Evolutionary conservation across 2,329 filamentous ascomycete genomes (phyloP).

Genomic region (Tolypocladium pustulatum): DNA sequence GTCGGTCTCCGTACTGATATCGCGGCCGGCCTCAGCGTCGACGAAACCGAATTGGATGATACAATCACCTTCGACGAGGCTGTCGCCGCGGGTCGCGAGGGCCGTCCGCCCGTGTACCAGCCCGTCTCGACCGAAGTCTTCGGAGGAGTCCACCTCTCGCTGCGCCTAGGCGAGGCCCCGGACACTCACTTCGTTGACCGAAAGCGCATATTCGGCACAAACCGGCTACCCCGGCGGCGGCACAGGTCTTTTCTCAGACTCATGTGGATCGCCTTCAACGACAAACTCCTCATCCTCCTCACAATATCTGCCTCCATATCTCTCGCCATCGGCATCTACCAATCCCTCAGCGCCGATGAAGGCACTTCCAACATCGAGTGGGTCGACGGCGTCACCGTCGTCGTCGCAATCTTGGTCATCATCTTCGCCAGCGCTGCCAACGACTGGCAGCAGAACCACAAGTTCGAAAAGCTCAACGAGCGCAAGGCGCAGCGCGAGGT

Average conservation of each 20-base stretch:
- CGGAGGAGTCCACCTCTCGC: conserved; percentile 13
- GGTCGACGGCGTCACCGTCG: conserved; percentile 74
- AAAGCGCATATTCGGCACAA: conserved; percentile 59
- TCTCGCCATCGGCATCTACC: conserved; percentile 63
- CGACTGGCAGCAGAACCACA: conserved; percentile 73
- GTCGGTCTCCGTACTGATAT: conserved; percentile 38
- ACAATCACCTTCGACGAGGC: conserved; percentile 38
- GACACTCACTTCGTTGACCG: conserved; percentile 39
- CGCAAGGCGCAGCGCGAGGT: conserved; percentile 69
- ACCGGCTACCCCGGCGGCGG: conserved; percentile 46
- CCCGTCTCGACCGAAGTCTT: conserved; percentile 8
- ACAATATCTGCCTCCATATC: conserved; percentile 65
- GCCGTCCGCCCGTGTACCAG: conserved; percentile 15
- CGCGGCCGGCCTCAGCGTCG: conserved; percentile 34
- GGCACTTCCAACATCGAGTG: conserved; percentile 55
- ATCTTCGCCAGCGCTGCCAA: conserved; percentile 68
- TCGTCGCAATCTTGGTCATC: conserved; percentile 66
- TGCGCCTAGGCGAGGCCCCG: conserved; percentile 16
- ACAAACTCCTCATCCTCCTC: conserved; percentile 66
- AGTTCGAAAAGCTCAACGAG: conserved; percentile 70
- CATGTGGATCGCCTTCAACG: conserved; percentile 69
- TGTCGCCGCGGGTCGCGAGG: conserved; percentile 23
- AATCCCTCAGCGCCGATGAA: conserved; percentile 48
- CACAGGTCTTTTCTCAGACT: conserved; percentile 59
- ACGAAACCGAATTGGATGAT: conserved; percentile 36